phyloP scores from a whole-genome alignment of 257 asterid genomes.

The Primulina tabacum region DNA sequence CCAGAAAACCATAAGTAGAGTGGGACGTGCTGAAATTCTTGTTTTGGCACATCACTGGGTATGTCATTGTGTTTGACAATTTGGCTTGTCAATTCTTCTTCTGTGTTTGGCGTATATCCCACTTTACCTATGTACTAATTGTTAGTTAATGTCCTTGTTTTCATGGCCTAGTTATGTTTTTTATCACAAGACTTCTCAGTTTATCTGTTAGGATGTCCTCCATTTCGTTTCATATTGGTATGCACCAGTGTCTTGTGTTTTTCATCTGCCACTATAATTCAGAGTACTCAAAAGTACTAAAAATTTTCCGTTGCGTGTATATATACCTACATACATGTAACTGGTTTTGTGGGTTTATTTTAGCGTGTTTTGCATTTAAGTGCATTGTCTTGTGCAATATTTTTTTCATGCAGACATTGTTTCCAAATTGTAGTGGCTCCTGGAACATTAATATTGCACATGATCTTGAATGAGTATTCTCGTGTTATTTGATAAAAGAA shows the following conservation, averaged over 20 bases:
- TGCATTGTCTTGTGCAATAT: not conserved
- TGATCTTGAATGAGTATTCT: not conserved
- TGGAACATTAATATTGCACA: slow-evolving; percentile 4
- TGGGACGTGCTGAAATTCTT: not conserved
- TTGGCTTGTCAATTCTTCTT: too few relatives aligned
- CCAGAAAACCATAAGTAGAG: not conserved
- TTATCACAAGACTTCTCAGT: not conserved
- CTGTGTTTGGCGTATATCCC: not conserved
- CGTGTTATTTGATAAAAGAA: not conserved
- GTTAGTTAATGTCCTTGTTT: not conserved
- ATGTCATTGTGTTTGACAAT: not conserved
- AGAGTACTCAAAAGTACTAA: not conserved
- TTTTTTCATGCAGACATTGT: not conserved
- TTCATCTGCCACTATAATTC: not conserved
- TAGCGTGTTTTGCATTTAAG: slow-evolving; percentile 1
- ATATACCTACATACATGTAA: not conserved
- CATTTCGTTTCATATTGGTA: not conserved
- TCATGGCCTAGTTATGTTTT: not conserved
- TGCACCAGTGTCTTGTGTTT: not conserved
- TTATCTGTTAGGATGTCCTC: not conserved
- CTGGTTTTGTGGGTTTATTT: slow-evolving; percentile 1
- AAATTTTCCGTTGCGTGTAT: not conserved
- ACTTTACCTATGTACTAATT: not conserved
- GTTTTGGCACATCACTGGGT: not conserved
- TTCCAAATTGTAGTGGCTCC: not conserved